Conservation (phyloP, 257 asterid genomes). For the Solanum pennellii region DNA sequence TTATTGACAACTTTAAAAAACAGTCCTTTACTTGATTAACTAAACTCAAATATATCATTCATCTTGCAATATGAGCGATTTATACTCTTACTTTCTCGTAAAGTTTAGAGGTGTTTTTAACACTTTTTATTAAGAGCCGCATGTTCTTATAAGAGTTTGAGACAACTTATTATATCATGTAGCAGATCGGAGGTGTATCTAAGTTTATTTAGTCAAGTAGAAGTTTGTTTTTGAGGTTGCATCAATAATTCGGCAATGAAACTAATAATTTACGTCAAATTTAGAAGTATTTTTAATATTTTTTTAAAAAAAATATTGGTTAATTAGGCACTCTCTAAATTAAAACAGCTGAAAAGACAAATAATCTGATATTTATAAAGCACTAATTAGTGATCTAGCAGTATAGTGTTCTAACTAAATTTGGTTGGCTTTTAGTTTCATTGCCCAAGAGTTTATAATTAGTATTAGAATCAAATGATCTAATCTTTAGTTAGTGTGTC, state of each 20-base stretch:
- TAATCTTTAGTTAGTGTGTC: too few species aligned
- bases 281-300: too few species aligned
- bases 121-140: rapidly evolving
- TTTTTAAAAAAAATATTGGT: background rate
- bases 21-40: rapidly evolving
- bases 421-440: background rate
- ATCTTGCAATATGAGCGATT: background rate
- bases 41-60: too few species aligned
- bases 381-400: background rate
- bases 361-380: background rate
- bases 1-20: background rate
- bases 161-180: too few species aligned
- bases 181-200: background rate
- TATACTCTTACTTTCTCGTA: too few species aligned
- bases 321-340: background rate
- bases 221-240: too few species aligned
- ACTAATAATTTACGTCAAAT: too few species aligned
- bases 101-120: background rate
- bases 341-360: background rate
- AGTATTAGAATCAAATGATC: background rate
- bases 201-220: too few species aligned
- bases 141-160: background rate
- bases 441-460: background rate
- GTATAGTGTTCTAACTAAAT: background rate
- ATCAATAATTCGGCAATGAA: too few species aligned